phyloP scores from a whole-genome alignment of 768 basidiomycete species.

The Leccinum variicolor region DNA sequence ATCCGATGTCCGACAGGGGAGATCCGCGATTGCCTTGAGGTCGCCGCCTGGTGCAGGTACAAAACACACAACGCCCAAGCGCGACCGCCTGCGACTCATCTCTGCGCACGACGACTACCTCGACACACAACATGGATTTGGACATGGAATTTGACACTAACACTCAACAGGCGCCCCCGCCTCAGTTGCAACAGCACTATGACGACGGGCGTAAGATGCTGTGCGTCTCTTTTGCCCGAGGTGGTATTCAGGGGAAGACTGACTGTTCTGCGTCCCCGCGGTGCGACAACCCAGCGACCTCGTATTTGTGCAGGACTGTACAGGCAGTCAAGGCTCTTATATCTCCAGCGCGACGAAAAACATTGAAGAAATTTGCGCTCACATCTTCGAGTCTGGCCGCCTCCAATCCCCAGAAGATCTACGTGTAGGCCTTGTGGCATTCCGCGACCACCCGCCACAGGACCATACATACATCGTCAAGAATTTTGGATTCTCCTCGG shows the following conservation, averaged over 20 bases:
- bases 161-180: slow-evolving; percentile 31
- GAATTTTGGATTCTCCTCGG: slow-evolving; percentile 92
- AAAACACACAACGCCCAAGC: slow-evolving; percentile 14
- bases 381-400: slow-evolving; percentile 92
- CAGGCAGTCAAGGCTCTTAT: slow-evolving; percentile 87
- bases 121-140: slow-evolving; percentile 59
- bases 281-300: slow-evolving; percentile 59
- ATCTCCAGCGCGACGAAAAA: slow-evolving; percentile 95
- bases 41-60: slow-evolving; percentile 26
- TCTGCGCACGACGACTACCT: slow-evolving; percentile 6
- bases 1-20: slow-evolving; percentile 35
- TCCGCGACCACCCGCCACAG: slow-evolving; percentile 96
- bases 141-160: slow-evolving; percentile 68
- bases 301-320: slow-evolving; percentile 95
- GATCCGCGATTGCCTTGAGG: slow-evolving; percentile 38
- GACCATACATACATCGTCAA: slow-evolving; percentile 93
- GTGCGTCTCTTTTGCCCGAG: slow-evolving; percentile 42
- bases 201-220: slow-evolving; percentile 65
- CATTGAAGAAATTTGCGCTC: slow-evolving; percentile 91
- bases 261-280: slow-evolving; percentile 1
- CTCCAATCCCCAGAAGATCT: slow-evolving; percentile 86
- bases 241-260: slow-evolving; percentile 15
- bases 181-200: slow-evolving; percentile 32
- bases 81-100: slow-evolving; percentile 14
- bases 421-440: slow-evolving; percentile 89